Percentiles rank a stretch among this genome's conserved stretches.
phyloP scores from a whole-genome alignment of 192 early-diverging fungal species.

The Coemansia sp. region DNA sequence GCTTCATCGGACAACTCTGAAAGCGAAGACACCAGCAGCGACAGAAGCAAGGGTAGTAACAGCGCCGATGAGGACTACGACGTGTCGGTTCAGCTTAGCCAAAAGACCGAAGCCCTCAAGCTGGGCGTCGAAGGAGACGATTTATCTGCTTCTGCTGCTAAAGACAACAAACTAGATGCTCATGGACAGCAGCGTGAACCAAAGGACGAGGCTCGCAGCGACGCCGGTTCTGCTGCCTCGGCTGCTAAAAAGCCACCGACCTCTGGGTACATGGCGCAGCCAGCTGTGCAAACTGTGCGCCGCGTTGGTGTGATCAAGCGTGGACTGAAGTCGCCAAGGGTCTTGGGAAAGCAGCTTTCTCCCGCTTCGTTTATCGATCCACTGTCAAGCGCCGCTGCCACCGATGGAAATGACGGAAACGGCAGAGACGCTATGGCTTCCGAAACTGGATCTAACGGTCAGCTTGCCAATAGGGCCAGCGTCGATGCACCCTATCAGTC shows the following conservation, averaged over 20 bases:
- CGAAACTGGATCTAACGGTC: neutral
- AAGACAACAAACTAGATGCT: neutral
- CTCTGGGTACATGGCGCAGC: slow-evolving; percentile 12
- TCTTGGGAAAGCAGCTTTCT: slow-evolving; percentile 47
- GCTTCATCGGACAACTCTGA: neutral
- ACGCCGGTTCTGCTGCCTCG: neutral
- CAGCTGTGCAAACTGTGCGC: slow-evolving; percentile 36
- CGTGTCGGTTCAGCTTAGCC: neutral
- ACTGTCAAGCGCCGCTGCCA: slow-evolving; percentile 44
- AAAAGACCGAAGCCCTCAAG: neutral
- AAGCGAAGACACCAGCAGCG: no score
- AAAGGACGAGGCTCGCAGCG: neutral
- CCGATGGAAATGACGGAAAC: neutral
- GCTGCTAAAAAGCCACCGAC: slow-evolving; percentile 9
- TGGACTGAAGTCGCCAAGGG: slow-evolving; percentile 45
- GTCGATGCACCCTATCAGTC: slow-evolving; percentile 23
- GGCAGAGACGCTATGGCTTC: neutral
- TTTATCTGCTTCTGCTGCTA: neutral
- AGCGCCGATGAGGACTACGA: slow-evolving; percentile 7
- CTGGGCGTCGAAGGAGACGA: neutral
- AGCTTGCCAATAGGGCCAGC: slow-evolving; percentile 24
- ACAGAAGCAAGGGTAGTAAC: neutral
- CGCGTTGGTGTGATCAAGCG: slow-evolving; percentile 50
- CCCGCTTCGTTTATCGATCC: slow-evolving; percentile 44
- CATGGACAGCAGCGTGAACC: neutral